These are phyloP conservation scores for Pseudogymnoascus sp. DNA, from an alignment of 2,329 filamentous ascomycete species.

Conservation along the genomic window DNA sequence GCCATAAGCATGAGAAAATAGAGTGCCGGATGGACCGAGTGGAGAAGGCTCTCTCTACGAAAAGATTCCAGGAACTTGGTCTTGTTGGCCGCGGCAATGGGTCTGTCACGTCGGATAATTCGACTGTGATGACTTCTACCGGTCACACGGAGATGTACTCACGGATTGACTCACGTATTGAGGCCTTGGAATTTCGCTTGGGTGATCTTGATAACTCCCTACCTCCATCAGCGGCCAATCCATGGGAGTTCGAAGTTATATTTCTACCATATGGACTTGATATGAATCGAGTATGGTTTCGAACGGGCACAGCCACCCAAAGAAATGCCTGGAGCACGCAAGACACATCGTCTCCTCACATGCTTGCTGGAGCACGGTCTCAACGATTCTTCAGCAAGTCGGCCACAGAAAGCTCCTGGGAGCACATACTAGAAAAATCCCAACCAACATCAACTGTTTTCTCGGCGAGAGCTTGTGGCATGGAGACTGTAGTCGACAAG, in stretches of 20 bases:
- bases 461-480: constrained; percentile 58
- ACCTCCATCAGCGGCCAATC: constrained; percentile 51
- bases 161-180: constrained; percentile 36
- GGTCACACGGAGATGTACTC: constrained; percentile 32
- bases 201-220: constrained; percentile 20
- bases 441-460: constrained; percentile 27
- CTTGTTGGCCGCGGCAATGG: constrained; percentile 22
- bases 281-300: constrained; percentile 45
- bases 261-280: constrained; percentile 59
- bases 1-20: not conserved
- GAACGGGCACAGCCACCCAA: not conserved
- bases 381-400: not conserved
- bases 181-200: constrained; percentile 35
- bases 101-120: constrained; percentile 29
- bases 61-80: constrained; percentile 30
- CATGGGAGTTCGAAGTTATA: constrained; percentile 70
- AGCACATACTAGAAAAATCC: constrained; percentile 35
- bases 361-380: constrained; percentile 17
- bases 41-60: constrained; percentile 35
- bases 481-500: constrained; percentile 54
- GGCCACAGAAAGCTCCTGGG: not conserved
- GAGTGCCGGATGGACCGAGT: constrained; percentile 43
- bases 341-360: constrained; percentile 21
- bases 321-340: constrained; percentile 21
- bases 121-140: constrained; percentile 28